phyloP scores from a whole-genome alignment of 768 basidiomycete genomes.

The Lactifluus piperatus region DNA sequence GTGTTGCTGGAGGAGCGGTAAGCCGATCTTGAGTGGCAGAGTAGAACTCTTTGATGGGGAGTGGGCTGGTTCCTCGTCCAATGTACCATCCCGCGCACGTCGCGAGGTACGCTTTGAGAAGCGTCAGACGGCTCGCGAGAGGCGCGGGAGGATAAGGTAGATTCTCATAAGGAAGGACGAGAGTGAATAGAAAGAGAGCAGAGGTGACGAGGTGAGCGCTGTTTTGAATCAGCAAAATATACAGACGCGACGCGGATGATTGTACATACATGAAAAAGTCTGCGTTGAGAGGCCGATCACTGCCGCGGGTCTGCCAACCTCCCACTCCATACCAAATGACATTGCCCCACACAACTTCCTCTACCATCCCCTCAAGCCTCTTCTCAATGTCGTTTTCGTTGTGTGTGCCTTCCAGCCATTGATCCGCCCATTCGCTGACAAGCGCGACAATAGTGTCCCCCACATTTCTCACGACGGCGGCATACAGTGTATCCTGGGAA shows the following conservation, averaged over 20 bases:
- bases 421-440: conserved; percentile 20
- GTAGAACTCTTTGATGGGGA: conserved; percentile 46
- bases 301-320: conserved; percentile 35
- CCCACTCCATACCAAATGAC: conserved; percentile 48
- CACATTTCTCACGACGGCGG: conserved; percentile 6
- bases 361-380: conserved; percentile 45
- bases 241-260: conserved; percentile 8
- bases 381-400: conserved; percentile 19
- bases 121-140: conserved; percentile 36
- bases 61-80: conserved; percentile 39
- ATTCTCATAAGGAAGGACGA: conserved; percentile 31
- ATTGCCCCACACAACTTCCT: conserved; percentile 53
- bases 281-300: conserved; percentile 34
- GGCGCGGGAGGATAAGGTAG: conserved; percentile 21
- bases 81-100: conserved; percentile 46
- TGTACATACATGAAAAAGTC: conserved; percentile 53
- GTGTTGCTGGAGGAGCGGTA: conserved; percentile 22
- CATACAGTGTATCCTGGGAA: conserved; percentile 4
- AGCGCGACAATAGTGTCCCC: conserved; percentile 19
- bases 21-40: conserved; percentile 19
- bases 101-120: conserved; percentile 54
- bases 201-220: conserved; percentile 66
- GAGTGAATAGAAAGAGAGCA: conserved; percentile 47
- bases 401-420: conserved; percentile 7
- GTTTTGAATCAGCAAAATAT: not conserved